Evolutionary conservation across 1,284 basidiomycete species (phyloP).

Genomic region (Cerioporus squamosus): DNA sequence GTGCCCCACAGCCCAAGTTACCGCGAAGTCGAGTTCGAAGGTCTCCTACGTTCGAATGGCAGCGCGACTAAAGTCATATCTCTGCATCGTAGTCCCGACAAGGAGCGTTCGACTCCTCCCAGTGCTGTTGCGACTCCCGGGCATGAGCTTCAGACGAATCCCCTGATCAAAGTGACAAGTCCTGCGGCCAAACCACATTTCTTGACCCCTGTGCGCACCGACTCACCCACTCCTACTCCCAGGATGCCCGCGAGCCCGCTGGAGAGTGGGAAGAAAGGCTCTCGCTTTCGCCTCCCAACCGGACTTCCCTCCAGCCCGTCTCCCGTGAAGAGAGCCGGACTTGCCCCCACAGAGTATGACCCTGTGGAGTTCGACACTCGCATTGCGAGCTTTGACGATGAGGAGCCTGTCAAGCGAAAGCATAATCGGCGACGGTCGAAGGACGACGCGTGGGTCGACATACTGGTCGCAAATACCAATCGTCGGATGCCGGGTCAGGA

Average conservation of each 20-base stretch:
- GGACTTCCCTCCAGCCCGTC: constrained; percentile 55
- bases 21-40: constrained; percentile 81
- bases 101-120: constrained; percentile 20
- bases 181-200: constrained; percentile 15
- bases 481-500: constrained; percentile 68
- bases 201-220: constrained; percentile 18
- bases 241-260: constrained; percentile 11
- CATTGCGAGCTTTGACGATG: constrained; percentile 67
- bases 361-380: constrained; percentile 77
- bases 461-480: constrained; percentile 71
- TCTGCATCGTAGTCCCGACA: constrained; percentile 37
- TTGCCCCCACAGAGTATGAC: constrained; percentile 68
- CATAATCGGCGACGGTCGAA: constrained; percentile 60
- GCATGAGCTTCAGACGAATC: constrained; percentile 13
- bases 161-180: constrained; percentile 9
- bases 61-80: constrained; percentile 66
- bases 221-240: constrained; percentile 11
- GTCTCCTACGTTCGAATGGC: constrained; percentile 60
- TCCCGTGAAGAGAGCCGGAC: constrained; percentile 44
- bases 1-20: constrained; percentile 64
- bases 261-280: constrained; percentile 31
- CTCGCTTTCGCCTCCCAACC: constrained; percentile 61
- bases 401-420: constrained; percentile 50
- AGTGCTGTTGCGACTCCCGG: constrained; percentile 22
- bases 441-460: constrained; percentile 83